Evolutionary conservation across 345 rosid genomes (phyloP).

Genomic region (Pugionium dolabratum): DNA sequence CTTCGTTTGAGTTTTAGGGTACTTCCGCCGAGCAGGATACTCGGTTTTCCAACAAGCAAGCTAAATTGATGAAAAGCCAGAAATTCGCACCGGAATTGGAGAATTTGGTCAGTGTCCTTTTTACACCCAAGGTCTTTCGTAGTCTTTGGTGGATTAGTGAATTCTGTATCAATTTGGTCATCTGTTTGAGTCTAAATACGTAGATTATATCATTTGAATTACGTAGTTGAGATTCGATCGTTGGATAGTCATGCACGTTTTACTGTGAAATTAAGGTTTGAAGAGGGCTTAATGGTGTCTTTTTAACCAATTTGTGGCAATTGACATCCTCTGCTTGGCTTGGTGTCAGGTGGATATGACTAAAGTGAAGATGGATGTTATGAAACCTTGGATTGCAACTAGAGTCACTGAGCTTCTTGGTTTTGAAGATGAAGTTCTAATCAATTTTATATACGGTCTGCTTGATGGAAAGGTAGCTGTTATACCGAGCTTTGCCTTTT

Average conservation of each 20-base stretch:
- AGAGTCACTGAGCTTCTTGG: conserved; percentile 95
- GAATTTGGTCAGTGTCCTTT: conserved; percentile 56
- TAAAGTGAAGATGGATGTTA: conserved; percentile 93
- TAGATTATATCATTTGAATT: neutral
- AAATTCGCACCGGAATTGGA: conserved; percentile 90
- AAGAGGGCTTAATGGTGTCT: neutral
- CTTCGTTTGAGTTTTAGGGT: conserved; percentile 51
- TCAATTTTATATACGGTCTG: conserved; percentile 90
- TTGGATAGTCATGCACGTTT: neutral
- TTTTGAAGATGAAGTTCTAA: conserved; percentile 96
- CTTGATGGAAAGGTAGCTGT: conserved; percentile 80
- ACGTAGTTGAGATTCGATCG: conserved; percentile 2
- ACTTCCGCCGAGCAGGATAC: conserved; percentile 98
- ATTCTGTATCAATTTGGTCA: neutral
- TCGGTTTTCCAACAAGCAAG: conserved; percentile 98
- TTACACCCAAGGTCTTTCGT: neutral
- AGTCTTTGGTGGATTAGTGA: neutral
- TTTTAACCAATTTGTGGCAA: neutral
- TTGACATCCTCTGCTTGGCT: conserved; percentile 8
- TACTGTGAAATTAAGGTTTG: neutral
- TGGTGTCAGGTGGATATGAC: conserved; percentile 70
- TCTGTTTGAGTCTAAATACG: neutral
- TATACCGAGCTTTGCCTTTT: neutral
- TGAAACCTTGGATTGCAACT: conserved; percentile 92
- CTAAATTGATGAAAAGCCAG: conserved; percentile 86